Conservation (phyloP, 1,284 basidiomycete species). For the Malassezia yamatoensis region DNA sequence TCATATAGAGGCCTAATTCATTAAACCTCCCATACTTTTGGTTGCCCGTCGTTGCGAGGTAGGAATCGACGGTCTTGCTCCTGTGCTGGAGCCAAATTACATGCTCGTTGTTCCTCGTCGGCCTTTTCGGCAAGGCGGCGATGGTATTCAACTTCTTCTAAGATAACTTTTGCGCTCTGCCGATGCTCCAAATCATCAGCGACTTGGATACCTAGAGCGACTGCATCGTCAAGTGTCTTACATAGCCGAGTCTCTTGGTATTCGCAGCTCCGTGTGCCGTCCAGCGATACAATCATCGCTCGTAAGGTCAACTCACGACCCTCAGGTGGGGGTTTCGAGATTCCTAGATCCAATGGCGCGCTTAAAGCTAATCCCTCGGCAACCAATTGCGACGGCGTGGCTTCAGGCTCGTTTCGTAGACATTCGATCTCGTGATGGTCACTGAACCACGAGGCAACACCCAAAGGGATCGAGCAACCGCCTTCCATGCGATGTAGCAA, state of each 20-base stretch:
- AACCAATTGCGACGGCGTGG: background rate
- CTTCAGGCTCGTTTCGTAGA: constrained; percentile 23
- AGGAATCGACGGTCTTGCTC: constrained; percentile 39
- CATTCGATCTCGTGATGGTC: constrained; percentile 39
- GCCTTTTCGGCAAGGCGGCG: constrained; percentile 41
- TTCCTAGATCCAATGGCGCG: constrained; percentile 14
- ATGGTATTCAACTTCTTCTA: constrained; percentile 45
- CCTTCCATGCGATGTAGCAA: constrained; percentile 81
- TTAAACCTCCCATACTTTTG: constrained; percentile 46
- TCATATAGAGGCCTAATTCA: background rate
- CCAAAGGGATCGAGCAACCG: constrained; percentile 95
- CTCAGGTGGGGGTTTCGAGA: constrained; percentile 17
- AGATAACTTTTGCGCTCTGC: constrained; percentile 32
- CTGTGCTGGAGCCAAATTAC: background rate
- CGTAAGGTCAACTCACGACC: constrained; percentile 27
- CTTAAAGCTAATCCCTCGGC: background rate
- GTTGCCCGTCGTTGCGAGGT: constrained; percentile 39
- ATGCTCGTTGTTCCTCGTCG: constrained; percentile 26
- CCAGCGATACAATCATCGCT: constrained; percentile 46
- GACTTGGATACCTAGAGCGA: constrained; percentile 30
- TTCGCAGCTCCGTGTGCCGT: constrained; percentile 31
- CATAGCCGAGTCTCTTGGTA: constrained; percentile 24
- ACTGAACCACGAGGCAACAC: constrained; percentile 56
- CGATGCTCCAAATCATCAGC: constrained; percentile 34
- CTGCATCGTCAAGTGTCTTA: constrained; percentile 27